phyloP scores from a whole-genome alignment of 371 early-diverging fungal genomes.

The Conidiobolus incongruus region DNA sequence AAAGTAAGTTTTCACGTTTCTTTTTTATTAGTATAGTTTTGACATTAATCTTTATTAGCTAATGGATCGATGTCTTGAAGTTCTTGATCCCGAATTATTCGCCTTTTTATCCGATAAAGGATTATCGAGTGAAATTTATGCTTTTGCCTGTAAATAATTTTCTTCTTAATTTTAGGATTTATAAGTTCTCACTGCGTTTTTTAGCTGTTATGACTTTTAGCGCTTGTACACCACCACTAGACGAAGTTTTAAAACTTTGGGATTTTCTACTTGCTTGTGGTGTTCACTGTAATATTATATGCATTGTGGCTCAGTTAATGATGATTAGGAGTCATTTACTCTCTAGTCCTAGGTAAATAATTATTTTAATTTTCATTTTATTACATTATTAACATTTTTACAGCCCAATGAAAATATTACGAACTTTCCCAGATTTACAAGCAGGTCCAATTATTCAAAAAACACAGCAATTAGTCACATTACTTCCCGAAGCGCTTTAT shows the following conservation, averaged over 20 bases:
- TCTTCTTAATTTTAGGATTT: background rate
- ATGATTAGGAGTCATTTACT: constrained; percentile 52
- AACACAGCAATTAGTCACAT: constrained; percentile 28
- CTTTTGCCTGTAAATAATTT: constrained; percentile 54
- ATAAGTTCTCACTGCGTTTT: background rate
- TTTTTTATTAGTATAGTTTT: constrained; percentile 2
- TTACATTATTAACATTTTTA: background rate
- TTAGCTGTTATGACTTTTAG: constrained; percentile 74
- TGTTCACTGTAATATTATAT: constrained; percentile 73
- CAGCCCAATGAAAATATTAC: constrained; percentile 57
- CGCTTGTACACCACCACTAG: constrained; percentile 71
- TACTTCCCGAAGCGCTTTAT: constrained; percentile 40
- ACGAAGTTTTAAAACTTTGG: constrained; percentile 68
- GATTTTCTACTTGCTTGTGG: constrained; percentile 81
- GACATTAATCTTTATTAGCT: constrained; percentile 23
- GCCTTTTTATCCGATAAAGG: constrained; percentile 43
- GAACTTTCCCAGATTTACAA: constrained; percentile 53
- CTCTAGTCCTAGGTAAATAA: constrained; percentile 22
- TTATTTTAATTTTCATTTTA: background rate
- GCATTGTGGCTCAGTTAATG: constrained; percentile 61
- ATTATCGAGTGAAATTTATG: constrained; percentile 56
- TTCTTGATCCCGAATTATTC: constrained; percentile 51
- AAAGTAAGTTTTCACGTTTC: constrained; percentile 22
- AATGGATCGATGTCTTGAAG: constrained; percentile 50
- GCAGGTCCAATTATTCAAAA: constrained; percentile 40